These are phyloP conservation scores for Geotrichum siamense DNA, from an alignment of 1,139 yeast genomes.

Conservation along the genomic window DNA sequence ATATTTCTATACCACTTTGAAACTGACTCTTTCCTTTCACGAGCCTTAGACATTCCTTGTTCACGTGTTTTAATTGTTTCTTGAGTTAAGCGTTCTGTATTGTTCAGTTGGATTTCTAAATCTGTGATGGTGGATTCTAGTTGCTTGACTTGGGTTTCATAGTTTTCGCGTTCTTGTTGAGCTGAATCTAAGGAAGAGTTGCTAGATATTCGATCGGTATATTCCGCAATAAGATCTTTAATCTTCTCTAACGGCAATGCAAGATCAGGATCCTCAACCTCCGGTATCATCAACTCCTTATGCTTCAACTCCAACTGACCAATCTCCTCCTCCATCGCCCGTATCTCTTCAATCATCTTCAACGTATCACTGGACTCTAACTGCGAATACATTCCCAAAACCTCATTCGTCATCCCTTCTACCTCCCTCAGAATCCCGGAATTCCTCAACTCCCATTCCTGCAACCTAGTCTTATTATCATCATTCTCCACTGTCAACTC, in stretches of 20 bases:
- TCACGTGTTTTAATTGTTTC: conserved; percentile 18
- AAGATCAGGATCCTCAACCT: conserved; percentile 24
- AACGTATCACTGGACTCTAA: conserved; percentile 19
- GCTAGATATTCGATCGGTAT: conserved; percentile 39
- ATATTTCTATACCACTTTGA: conserved; percentile 25
- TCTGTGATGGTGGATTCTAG: neutral
- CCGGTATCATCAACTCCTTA: conserved; percentile 21
- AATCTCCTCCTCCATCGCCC: conserved; percentile 27
- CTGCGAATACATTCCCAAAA: conserved; percentile 26
- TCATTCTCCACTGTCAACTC: conserved; percentile 30
- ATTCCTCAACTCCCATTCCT: conserved; percentile 20
- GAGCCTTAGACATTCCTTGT: conserved; percentile 19
- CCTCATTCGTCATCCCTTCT: conserved; percentile 19
- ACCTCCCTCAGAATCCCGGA: conserved; percentile 13
- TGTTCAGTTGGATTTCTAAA: neutral
- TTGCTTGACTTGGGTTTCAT: neutral
- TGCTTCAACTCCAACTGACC: conserved; percentile 21
- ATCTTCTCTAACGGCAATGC: conserved; percentile 28
- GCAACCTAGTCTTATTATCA: conserved; percentile 28
- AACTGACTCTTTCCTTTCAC: conserved; percentile 22
- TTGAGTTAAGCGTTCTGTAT: conserved; percentile 14
- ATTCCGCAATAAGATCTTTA: conserved; percentile 19
- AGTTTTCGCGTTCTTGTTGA: neutral
- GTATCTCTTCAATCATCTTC: conserved; percentile 25
- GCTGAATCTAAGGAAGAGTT: neutral